Evolutionary conservation across 2,329 filamentous ascomycete species (phyloP), one percentile per base, ranked within the genome.

Genomic region (Fusarium poae): DNA sequence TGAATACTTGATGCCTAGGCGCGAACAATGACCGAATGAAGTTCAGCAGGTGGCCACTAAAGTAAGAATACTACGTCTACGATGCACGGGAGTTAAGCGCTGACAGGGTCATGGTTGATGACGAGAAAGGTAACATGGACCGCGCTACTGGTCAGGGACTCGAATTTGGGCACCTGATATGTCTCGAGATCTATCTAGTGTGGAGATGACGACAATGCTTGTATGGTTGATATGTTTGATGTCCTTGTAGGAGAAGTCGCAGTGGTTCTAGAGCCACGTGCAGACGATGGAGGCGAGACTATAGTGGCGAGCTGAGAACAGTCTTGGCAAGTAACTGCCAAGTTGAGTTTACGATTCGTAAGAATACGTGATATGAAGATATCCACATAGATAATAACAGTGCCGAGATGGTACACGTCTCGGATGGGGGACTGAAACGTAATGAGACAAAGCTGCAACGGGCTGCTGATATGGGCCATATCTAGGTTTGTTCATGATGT

Each of bases 401-500:
- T 50, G 49, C 52, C 39, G 65, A 66, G 32, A 66, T 68, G 43
- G 40, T n/a, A 54, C 39, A 69, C 51, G 61, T 67, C 43, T 67
- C 63, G 48, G 48, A 40, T 68, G 66, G 54, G 27, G 34, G 32
- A 55, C 39, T 69, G 60, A 68, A 68, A 68, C 65, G 35, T 15
- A 46, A 44, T 34, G 59, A 68, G 61, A 62, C 65, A 62, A 48
- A 69, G 39, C 46, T 69, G 66, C 52, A 65, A 68, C 65, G 21
- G 16, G 39, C 30, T 48, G 34, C 23, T 42, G 39, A 25, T 40
- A 34, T 57, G 42, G 20, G 35, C 15, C 23, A 29, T 18, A n/a
- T n/a, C n/a, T n/a, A 51, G n/a, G 15, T 51, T 40, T 51, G 34
- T 40, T 44, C 27, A 46, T 42, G 39, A 39, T 63, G 62, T 45